These are phyloP conservation scores for Yarrowia deformans DNA, from an alignment of 805 yeast species.

Conservation along the genomic window DNA sequence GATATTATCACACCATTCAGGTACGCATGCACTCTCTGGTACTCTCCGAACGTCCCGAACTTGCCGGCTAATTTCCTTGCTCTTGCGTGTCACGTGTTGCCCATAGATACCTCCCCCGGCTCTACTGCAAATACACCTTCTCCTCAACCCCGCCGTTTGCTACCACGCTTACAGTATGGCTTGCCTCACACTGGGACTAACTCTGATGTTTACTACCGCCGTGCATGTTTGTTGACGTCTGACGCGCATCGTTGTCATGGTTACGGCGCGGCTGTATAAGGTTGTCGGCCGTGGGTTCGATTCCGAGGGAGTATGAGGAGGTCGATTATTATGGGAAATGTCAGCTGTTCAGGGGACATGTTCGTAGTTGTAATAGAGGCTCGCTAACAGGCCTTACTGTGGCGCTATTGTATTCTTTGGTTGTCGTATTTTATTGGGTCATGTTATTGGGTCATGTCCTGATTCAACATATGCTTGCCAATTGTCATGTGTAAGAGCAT, in stretches of 20 bases:
- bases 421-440: no score
- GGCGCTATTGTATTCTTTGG: no score
- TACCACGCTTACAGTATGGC: background rate
- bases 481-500: no score
- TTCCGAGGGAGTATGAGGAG: background rate
- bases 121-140: background rate
- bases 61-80: no score
- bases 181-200: background rate
- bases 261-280: background rate
- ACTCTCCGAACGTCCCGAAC: no score
- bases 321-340: no score
- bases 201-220: slow-evolving; percentile 11
- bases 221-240: slow-evolving; percentile 31
- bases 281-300: slow-evolving; percentile 11
- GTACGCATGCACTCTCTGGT: background rate
- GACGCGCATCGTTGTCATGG: slow-evolving; percentile 11
- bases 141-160: background rate
- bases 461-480: no score
- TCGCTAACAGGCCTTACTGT: no score
- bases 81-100: background rate
- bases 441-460: no score
- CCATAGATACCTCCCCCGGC: background rate
- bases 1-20: slow-evolving; percentile 11
- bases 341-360: no score
- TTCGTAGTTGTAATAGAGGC: no score